phyloP scores from a whole-genome alignment of 192 early-diverging fungal genomes.

The Hyaloraphidium curvatum region DNA sequence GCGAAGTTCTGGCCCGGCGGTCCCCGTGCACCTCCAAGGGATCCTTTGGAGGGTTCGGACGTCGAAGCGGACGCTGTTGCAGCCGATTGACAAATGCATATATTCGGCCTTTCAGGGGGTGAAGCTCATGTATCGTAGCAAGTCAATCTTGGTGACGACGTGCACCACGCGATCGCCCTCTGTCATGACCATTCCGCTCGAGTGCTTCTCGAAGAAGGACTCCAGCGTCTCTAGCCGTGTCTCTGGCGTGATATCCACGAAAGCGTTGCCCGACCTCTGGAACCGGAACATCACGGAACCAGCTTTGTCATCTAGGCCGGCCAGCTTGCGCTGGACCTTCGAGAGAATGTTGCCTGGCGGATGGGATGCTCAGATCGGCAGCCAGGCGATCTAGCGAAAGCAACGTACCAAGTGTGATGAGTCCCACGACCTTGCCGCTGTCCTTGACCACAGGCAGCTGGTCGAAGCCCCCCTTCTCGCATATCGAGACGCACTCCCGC shows the following conservation, averaged over 20 bases:
- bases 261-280: slow-evolving; percentile 45
- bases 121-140: slow-evolving; percentile 61
- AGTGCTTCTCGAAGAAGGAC: slow-evolving; percentile 83
- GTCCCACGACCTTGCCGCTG: slow-evolving; percentile 44
- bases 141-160: slow-evolving; percentile 91
- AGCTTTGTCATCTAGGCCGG: slow-evolving; percentile 39
- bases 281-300: slow-evolving; percentile 65
- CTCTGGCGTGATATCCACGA: slow-evolving; percentile 66
- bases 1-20: too few relatives aligned
- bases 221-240: slow-evolving; percentile 68
- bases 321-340: slow-evolving; percentile 51
- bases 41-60: too few relatives aligned
- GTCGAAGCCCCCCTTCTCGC: slow-evolving; percentile 79
- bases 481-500: slow-evolving; percentile 66
- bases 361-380: background rate
- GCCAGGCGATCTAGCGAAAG: background rate
- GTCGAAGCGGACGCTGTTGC: too few relatives aligned
- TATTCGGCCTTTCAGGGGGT: slow-evolving; percentile 9
- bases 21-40: too few relatives aligned
- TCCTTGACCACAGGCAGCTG: slow-evolving; percentile 74
- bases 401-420: slow-evolving; percentile 53
- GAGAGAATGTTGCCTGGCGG: slow-evolving; percentile 50
- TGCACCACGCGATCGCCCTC: slow-evolving; percentile 45
- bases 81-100: too few relatives aligned
- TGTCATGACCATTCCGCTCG: slow-evolving; percentile 78